Conservation (phyloP, 805 yeast genomes). For the Huiozyma naganishii region DNA sequence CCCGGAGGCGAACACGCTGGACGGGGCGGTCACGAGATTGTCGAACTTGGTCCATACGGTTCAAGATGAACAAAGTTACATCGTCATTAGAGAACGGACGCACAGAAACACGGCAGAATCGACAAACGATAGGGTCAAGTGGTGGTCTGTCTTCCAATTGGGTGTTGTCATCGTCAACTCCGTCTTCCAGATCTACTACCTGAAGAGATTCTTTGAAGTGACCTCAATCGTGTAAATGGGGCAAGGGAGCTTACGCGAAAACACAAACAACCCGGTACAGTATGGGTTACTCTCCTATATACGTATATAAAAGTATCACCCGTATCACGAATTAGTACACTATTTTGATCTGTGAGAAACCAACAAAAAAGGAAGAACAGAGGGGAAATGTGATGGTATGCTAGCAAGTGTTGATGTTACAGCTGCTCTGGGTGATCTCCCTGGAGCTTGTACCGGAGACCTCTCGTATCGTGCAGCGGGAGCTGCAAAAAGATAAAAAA, state of each 20-base stretch:
- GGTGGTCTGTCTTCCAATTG: constrained; percentile 94
- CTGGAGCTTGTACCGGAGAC: no score
- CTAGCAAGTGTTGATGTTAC: no score
- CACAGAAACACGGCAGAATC: constrained; percentile 98
- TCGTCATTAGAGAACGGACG: constrained; percentile 91
- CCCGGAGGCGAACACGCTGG: constrained; percentile 68
- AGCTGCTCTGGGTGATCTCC: no score
- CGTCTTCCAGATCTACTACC: constrained; percentile 84
- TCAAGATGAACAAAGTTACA: constrained; percentile 82
- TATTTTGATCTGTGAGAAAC: no score
- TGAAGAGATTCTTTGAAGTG: constrained; percentile 92
- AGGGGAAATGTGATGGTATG: no score
- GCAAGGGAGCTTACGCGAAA: no score
- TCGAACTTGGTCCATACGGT: constrained; percentile 72
- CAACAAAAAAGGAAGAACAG: no score
- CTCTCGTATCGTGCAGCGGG: background rate
- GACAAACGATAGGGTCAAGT: constrained; percentile 90
- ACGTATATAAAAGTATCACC: background rate
- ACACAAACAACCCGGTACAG: background rate
- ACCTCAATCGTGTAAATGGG: constrained; percentile 60
- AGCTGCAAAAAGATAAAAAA: background rate
- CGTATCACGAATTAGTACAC: background rate
- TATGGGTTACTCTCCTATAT: background rate
- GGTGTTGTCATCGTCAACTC: constrained; percentile 78
- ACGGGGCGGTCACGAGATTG: constrained; percentile 69